Evolutionary conservation across 805 yeast species (phyloP).

Genomic region (Pichia exigua): DNA sequence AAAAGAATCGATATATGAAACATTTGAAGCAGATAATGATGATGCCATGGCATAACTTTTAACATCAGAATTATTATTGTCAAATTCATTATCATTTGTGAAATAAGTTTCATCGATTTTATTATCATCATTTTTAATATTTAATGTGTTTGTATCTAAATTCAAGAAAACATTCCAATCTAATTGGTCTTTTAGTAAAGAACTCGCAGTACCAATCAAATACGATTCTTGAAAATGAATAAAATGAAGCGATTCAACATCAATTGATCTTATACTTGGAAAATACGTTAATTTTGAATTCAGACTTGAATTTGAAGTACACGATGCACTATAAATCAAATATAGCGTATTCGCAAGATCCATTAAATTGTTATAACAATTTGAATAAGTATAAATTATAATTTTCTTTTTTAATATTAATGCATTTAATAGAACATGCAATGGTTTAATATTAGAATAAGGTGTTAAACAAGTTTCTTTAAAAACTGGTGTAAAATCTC

Average conservation of each 20-base stretch:
- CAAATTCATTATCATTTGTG: background rate
- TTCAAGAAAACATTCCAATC: conserved; percentile 57
- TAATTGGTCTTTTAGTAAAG: conserved; percentile 47
- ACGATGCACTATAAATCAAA: conserved; percentile 28
- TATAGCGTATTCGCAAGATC: conserved; percentile 37
- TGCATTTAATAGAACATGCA: conserved; percentile 41
- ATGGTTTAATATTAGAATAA: conserved; percentile 17
- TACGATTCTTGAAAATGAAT: conserved; percentile 35
- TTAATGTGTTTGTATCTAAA: conserved; percentile 43
- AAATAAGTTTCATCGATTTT: conserved; percentile 7
- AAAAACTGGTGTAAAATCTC: background rate
- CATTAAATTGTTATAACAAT: conserved; percentile 38
- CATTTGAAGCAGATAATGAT: conserved; percentile 14
- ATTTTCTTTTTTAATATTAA: conserved; percentile 41
- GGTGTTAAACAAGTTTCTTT: conserved; percentile 15
- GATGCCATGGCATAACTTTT: conserved; percentile 29
- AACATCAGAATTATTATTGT: background rate
- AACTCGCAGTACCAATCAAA: conserved; percentile 63
- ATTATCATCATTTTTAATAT: conserved; percentile 8
- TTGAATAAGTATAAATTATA: conserved; percentile 31
- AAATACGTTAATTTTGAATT: conserved; percentile 12
- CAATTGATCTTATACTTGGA: conserved; percentile 41
- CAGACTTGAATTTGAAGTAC: background rate
- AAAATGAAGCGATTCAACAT: conserved; percentile 48
- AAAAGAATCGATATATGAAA: conserved; percentile 9